Base-by-base conservation (phyloP, 805 yeast genomes). In the Grigorovia jiainica region DNA sequence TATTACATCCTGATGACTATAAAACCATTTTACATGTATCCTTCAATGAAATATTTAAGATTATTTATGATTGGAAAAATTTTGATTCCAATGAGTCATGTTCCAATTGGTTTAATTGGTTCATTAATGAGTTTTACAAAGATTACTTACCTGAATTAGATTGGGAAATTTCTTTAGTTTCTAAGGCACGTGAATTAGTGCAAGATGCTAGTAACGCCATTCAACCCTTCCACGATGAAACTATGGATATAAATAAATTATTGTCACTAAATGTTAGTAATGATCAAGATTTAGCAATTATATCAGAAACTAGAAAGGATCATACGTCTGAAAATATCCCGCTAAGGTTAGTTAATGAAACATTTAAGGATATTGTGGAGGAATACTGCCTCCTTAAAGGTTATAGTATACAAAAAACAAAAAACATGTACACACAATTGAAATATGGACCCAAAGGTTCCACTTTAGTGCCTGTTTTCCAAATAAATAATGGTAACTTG, bases 351-450 rank as follows among this genome's bases (percentile, higher is more conserved):
- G 58, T 76, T 1, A 49, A 60, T 24, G 64, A 72, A 4, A 66
- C 83, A 0, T 79, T 79, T 53, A 78, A 70, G 47, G 86, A 83
- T 41, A 79, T 86, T 16, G 74, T 85, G 2, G 76, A 72, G 41
- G 75, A 75, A 2, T 74, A 66, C 51, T 86, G 95, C 51, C 53
- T 66, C 20, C 60, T 63, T 2, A 60, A 75, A 38, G 73, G 73
- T 30, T 64, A 79, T 19, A n/a, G 48, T 5, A 36, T 60, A 21
- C 40, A 42, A 15, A 58, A 55, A 38, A 3, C 33, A 1, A 32
- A 45, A 2, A 46, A 46, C 33, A 40, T 37, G 24, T 54, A 38
- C 30, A 43, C 57, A 2, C 47, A 47, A 19, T 29, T 57, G 13
- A 46, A 51, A 60, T 24, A 54, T 47, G 50, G 59, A 57, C 16